phyloP scores from a whole-genome alignment of 345 rosid species.

The Aethionema arabicum region DNA sequence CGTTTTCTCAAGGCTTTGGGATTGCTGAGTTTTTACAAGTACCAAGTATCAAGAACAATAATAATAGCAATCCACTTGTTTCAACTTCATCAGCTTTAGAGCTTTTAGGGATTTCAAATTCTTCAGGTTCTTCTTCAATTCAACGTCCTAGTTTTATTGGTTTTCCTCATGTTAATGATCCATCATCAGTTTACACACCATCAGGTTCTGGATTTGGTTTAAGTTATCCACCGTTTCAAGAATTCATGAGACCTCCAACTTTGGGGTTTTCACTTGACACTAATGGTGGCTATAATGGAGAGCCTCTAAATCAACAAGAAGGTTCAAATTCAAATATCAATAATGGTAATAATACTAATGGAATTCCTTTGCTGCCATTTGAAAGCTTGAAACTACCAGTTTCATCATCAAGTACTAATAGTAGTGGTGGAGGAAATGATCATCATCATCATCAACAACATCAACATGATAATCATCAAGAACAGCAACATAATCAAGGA shows the following conservation, averaged over 20 bases:
- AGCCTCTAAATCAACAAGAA: constrained; percentile 27
- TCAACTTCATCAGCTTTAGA: constrained; percentile 53
- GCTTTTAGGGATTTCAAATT: constrained; percentile 62
- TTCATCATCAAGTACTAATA: constrained; percentile 35
- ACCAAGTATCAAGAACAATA: constrained; percentile 33
- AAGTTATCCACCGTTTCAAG: constrained; percentile 38
- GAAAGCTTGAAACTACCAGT: constrained; percentile 35
- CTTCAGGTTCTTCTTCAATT: not conserved
- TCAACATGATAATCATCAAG: constrained; percentile 5
- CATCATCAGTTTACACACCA: constrained; percentile 18
- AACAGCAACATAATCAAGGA: not conserved
- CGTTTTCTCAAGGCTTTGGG: constrained; percentile 49
- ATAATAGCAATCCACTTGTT: constrained; percentile 33
- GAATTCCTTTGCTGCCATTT: constrained; percentile 33
- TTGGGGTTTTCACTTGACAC: constrained; percentile 36
- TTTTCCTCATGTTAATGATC: constrained; percentile 24
- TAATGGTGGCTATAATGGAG: constrained; percentile 22
- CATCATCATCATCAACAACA: constrained; percentile 8
- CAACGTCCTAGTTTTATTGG: constrained; percentile 32
- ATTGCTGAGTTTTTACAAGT: constrained; percentile 57
- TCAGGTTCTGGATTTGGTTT: constrained; percentile 31
- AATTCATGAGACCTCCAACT: constrained; percentile 38
- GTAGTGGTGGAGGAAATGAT: constrained; percentile 16
- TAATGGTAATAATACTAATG: constrained; percentile 5
- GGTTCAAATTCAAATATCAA: constrained; percentile 20